phyloP scores from a whole-genome alignment of 2,329 filamentous ascomycete genomes.

The Colletotrichum sp. region DNA sequence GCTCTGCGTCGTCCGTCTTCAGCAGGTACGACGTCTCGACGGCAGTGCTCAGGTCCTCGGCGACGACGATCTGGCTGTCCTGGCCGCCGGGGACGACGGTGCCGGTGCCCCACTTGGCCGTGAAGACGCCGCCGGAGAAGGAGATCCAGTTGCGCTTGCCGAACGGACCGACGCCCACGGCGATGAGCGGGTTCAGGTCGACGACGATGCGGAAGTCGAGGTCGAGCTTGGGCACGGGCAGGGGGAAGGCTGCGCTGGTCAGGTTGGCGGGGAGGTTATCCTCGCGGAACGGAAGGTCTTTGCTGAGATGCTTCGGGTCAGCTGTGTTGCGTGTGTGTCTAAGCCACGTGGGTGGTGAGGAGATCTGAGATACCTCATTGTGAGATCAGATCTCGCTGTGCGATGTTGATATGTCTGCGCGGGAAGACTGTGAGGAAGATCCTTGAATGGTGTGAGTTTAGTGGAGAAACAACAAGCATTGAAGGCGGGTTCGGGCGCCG shows the following conservation, averaged over 20 bases:
- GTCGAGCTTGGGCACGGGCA: slow-evolving; percentile 50
- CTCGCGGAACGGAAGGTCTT: slow-evolving; percentile 1
- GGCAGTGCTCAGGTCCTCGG: slow-evolving; percentile 28
- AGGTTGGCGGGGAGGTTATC: slow-evolving; percentile 32
- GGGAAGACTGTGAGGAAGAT: neutral
- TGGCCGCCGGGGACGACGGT: slow-evolving; percentile 46
- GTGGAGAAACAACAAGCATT: neutral
- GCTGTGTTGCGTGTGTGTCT: neutral
- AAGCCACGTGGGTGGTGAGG: neutral
- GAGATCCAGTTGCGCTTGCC: slow-evolving; percentile 55
- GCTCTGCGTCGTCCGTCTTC: slow-evolving; percentile 49
- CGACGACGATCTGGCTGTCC: slow-evolving; percentile 35
- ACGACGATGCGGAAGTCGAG: slow-evolving; percentile 58
- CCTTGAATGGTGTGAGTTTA: neutral
- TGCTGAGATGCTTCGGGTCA: neutral
- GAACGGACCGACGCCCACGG: slow-evolving; percentile 42
- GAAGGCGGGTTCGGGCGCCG: neutral
- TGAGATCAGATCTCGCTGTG: neutral
- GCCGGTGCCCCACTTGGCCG: slow-evolving; percentile 53
- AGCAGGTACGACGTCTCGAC: slow-evolving; percentile 56
- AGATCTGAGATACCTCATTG: slow-evolving; percentile 6
- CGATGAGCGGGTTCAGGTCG: slow-evolving; percentile 45
- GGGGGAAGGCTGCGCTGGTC: slow-evolving; percentile 44
- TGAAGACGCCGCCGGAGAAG: slow-evolving; percentile 51
- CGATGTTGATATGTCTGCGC: neutral